Conservation (phyloP, 2,329 filamentous ascomycete species). For the Colletotrichum sp. region DNA sequence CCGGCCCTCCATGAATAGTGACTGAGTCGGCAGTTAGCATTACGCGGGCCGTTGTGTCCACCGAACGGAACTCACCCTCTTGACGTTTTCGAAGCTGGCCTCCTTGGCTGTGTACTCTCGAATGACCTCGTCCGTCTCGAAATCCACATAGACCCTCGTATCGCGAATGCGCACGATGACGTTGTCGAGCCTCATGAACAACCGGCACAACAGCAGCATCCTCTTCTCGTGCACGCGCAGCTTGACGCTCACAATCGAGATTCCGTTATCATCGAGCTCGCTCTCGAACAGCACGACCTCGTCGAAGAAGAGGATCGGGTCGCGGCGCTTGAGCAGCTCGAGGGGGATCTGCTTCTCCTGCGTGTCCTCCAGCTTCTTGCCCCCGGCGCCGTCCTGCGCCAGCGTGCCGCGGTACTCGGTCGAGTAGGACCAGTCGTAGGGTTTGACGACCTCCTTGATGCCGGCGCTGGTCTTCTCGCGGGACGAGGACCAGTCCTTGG, state of each 20-base stretch:
- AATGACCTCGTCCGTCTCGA: conserved; percentile 77
- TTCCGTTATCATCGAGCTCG: conserved; percentile 96
- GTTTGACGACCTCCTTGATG: conserved; percentile 92
- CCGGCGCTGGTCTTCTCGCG: conserved; percentile 80
- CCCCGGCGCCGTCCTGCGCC: conserved; percentile 22
- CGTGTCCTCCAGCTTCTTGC: background rate
- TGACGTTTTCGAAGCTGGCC: conserved; percentile 77
- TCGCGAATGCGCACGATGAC: conserved; percentile 88
- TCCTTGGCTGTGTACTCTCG: conserved; percentile 92
- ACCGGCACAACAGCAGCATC: conserved; percentile 81
- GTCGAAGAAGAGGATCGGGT: conserved; percentile 96
- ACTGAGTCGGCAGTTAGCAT: conserved; percentile 40
- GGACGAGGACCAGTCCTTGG: conserved; percentile 77
- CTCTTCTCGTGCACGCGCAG: conserved; percentile 90
- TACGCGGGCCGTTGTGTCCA: background rate
- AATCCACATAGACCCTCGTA: conserved; percentile 91
- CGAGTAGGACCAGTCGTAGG: conserved; percentile 98
- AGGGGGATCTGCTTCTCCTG: conserved; percentile 70
- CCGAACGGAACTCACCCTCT: conserved; percentile 58
- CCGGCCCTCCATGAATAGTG: conserved; percentile 52
- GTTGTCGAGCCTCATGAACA: conserved; percentile 93
- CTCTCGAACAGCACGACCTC: conserved; percentile 97
- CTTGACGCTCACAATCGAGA: conserved; percentile 89
- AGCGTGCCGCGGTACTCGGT: conserved; percentile 84
- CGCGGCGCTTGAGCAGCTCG: conserved; percentile 83